Conservation (phyloP, 2,329 filamentous ascomycete genomes). For the Clarireedia hainanense region DNA sequence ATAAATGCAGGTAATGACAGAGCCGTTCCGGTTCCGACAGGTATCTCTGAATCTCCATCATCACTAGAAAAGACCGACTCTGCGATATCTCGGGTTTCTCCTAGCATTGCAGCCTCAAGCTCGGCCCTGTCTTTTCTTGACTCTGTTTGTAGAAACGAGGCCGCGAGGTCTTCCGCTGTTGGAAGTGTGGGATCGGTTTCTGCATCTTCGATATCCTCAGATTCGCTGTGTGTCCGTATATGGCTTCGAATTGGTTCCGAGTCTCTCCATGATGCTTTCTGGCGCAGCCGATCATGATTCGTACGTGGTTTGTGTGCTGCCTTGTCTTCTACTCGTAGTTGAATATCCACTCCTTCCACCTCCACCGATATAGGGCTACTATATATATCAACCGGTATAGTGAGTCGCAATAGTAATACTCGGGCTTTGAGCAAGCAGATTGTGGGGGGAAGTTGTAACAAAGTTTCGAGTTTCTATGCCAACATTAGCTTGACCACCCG, state of each 20-base stretch:
- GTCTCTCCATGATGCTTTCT: slow-evolving; percentile 19
- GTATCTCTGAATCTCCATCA: slow-evolving; percentile 47
- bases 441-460: slow-evolving; percentile 66
- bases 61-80: slow-evolving; percentile 54
- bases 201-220: slow-evolving; percentile 6
- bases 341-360: slow-evolving; percentile 71
- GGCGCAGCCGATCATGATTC: slow-evolving; percentile 28
- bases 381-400: slow-evolving; percentile 81
- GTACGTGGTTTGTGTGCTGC: slow-evolving; percentile 22
- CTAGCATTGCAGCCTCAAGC: slow-evolving; percentile 60
- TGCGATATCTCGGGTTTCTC: slow-evolving; percentile 53
- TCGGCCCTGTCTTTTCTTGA: slow-evolving; percentile 56
- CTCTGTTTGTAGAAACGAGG: slow-evolving; percentile 70
- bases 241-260: not conserved
- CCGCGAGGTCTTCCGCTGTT: slow-evolving; percentile 63
- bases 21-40: slow-evolving; percentile 61
- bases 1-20: slow-evolving; percentile 64
- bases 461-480: slow-evolving; percentile 66
- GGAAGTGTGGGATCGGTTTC: slow-evolving; percentile 42
- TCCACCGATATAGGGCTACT: slow-evolving; percentile 76
- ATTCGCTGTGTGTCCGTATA: slow-evolving; percentile 4
- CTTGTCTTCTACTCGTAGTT: slow-evolving; percentile 43
- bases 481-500: not conserved
- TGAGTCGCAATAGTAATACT: slow-evolving; percentile 69
- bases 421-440: slow-evolving; percentile 67